Conservation (phyloP, 2,329 filamentous ascomycete species). For the Colletotrichum sp. region DNA sequence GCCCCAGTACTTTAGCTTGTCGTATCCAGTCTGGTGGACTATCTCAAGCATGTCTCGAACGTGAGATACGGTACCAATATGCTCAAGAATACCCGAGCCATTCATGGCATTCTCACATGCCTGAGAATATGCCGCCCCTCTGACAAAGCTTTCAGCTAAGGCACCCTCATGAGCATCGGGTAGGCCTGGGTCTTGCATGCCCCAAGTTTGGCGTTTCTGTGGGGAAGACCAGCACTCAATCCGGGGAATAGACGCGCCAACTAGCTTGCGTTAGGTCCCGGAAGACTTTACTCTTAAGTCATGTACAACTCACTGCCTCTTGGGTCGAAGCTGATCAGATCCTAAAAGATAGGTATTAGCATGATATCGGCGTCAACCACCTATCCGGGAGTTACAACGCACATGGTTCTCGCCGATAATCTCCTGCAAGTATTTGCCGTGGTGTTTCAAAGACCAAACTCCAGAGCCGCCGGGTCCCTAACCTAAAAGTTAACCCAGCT, state of each 20-base stretch:
- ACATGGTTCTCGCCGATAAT: conserved; percentile 53
- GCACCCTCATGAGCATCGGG: conserved; percentile 52
- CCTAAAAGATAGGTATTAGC: conserved; percentile 28
- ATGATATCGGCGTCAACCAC: not conserved
- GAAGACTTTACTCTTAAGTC: not conserved
- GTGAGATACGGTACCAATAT: conserved; percentile 49
- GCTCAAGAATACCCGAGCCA: conserved; percentile 39
- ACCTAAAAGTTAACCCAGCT: not conserved
- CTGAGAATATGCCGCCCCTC: conserved; percentile 45
- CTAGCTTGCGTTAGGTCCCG: conserved; percentile 16
- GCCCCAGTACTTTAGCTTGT: conserved; percentile 57
- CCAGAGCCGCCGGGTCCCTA: conserved; percentile 58
- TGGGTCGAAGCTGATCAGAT: conserved; percentile 57
- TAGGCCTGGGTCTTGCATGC: conserved; percentile 46
- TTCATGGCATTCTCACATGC: conserved; percentile 46
- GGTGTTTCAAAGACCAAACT: conserved; percentile 35
- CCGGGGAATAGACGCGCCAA: conserved; percentile 54
- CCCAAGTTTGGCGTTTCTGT: conserved; percentile 48
- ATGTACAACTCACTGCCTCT: conserved; percentile 43
- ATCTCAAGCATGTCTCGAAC: conserved; percentile 56
- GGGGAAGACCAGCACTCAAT: conserved; percentile 55
- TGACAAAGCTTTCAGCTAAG: conserved; percentile 48
- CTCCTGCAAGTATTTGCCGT: conserved; percentile 40
- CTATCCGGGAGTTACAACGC: conserved; percentile 12
- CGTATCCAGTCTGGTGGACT: conserved; percentile 42